Percentiles rank a stretch among this genome's conserved stretches.
Conservation (phyloP, 179 eudicot species). For the Camellia oleifera region DNA sequence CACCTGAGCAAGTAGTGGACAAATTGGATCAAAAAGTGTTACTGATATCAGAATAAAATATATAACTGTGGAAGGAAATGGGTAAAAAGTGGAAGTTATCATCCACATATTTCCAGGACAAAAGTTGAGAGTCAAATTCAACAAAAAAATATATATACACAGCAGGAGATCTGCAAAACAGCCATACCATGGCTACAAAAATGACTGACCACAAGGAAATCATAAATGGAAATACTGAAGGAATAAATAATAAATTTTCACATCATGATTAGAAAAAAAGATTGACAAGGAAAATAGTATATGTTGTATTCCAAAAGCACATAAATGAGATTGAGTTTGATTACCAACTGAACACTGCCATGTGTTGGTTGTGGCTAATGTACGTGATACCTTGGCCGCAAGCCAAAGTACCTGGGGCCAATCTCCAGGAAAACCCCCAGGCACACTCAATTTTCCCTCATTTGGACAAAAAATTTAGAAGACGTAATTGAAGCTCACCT, state of each 20-base stretch:
- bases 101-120: neutral
- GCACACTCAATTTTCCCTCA: no score
- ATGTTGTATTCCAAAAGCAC: neutral
- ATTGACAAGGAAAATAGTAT: neutral
- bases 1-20: slow-evolving; percentile 42
- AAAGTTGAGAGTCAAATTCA: neutral
- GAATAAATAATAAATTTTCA: neutral
- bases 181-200: neutral
- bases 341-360: no score
- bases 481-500: no score
- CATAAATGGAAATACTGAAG: neutral
- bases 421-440: no score
- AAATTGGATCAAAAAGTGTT: neutral
- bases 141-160: neutral
- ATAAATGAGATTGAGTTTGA: neutral
- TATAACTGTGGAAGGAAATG: neutral
- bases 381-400: no score
- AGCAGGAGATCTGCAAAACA: neutral
- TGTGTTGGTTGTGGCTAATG: no score
- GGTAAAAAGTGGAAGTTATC: neutral
- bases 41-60: neutral
- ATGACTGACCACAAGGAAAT: neutral
- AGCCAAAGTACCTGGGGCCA: no score
- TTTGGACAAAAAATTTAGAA: no score
- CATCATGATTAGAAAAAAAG: slow-evolving; percentile 1